Conservation (phyloP, 345 rosid genomes). For the Capsella bursapastoris region DNA sequence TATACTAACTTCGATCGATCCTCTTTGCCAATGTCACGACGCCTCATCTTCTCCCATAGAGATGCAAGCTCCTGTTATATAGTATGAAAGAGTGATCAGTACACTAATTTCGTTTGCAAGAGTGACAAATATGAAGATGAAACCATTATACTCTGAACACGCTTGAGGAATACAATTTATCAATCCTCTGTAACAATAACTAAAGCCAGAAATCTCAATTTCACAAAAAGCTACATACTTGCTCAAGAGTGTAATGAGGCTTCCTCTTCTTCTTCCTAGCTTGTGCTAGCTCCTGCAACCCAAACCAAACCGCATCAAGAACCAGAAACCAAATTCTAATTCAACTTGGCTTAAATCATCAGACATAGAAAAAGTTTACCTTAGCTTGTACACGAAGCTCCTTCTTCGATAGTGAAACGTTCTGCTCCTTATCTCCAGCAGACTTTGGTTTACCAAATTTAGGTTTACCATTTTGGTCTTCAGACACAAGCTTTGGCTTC, state of each 20-base stretch:
- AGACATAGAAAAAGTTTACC: constrained; percentile 15
- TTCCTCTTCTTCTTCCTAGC: constrained; percentile 91
- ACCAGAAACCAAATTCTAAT: background rate
- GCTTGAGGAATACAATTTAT: background rate
- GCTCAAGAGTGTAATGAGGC: constrained; percentile 80
- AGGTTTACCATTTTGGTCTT: constrained; percentile 13
- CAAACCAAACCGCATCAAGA: constrained; percentile 5
- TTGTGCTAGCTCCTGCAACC: constrained; percentile 67
- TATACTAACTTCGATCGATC: constrained; percentile 74
- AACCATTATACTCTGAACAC: background rate
- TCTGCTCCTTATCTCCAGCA: constrained; percentile 20
- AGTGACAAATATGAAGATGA: background rate
- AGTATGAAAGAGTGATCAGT: constrained; percentile 20
- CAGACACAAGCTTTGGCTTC: constrained; percentile 39
- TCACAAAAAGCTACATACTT: constrained; percentile 47
- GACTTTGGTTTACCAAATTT: constrained; percentile 27
- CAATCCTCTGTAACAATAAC: background rate
- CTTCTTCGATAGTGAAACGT: constrained; percentile 28
- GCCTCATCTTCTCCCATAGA: constrained; percentile 97
- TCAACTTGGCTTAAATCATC: background rate
- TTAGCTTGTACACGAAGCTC: constrained; percentile 44
- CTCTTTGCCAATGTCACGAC: constrained; percentile 79
- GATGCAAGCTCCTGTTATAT: constrained; percentile 75
- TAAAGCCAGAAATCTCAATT: background rate
- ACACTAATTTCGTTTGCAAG: too few relatives aligned